Base-by-base conservation (phyloP, 495 filamentous ascomycete species). In the Podospora bellae-mahoneyi region DNA sequence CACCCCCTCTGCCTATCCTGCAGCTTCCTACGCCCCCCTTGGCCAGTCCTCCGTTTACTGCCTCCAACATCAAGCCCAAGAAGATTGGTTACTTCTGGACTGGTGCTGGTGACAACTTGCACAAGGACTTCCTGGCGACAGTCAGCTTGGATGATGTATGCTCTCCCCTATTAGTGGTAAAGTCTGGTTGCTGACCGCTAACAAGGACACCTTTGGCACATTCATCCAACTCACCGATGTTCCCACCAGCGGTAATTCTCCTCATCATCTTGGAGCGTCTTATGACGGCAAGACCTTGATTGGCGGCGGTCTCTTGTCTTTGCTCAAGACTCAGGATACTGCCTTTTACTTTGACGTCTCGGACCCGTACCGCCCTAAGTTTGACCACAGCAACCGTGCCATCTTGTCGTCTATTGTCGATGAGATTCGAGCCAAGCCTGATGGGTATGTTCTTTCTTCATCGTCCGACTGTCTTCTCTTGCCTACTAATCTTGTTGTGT, bases 11-110 rank as follows among this genome's bases (percentile, higher is more conserved):
- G 27, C 86, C 86, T 34, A 85, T 89, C 63, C 70, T 89, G 32
- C 86, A 88, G 70, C 64, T 86, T 13, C 87, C 87, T 7, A 86
- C 84, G 23, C 86, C 87, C 44, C 81, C 87, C 0, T 68, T 87
- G 32, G 78, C 80, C 19, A 86, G 84, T 61, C 83, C 83, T 23
- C 85, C 84, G 5, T 87, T 86, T 64, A 79, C 76, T 56, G 74
- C 79, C 5, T 85, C 84, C 72, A 74, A 84, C 54, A 84, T 88
- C 69, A 82, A 83, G 76, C 86, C 87, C 54, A 88, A 88, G 84
- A 89, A 88, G 78, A 87, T 89, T 68, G 87, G 86, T 3, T 88
- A 87, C 75, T 88, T 88, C 76, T 89, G 84, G 84, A 86, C 85
- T 64, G 87, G 81, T 39, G 78, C 86, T 15, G 86, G 82, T 20